Percentiles rank a stretch among this genome's conserved stretches.
Conservation (phyloP, 768 basidiomycete genomes). For the Cytidiella melzeri region DNA sequence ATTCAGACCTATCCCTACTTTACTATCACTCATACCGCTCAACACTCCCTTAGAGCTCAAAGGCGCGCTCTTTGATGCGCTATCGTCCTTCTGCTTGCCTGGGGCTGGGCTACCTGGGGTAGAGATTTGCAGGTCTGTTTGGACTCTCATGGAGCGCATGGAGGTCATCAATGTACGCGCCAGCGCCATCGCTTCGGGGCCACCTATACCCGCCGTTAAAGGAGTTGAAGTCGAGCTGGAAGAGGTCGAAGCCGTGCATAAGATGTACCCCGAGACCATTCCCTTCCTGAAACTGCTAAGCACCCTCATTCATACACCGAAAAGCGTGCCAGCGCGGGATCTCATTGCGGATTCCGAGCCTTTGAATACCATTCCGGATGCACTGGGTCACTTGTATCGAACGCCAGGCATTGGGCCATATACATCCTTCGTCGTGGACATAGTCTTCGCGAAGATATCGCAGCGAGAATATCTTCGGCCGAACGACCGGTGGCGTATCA, state of each 20-base stretch:
- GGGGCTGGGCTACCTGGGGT: conserved; percentile 68
- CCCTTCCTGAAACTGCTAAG: conserved; percentile 81
- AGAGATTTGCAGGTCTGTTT: conserved; percentile 77
- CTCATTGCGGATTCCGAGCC: conserved; percentile 53
- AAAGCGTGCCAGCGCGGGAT: conserved; percentile 57
- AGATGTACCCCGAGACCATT: conserved; percentile 82
- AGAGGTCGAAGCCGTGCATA: conserved; percentile 74
- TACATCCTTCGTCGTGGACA: conserved; percentile 82
- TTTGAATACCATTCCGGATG: conserved; percentile 72
- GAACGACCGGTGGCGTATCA: conserved; percentile 80
- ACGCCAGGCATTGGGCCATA: conserved; percentile 78
- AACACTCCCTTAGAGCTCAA: conserved; percentile 88
- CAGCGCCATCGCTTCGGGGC: conserved; percentile 31
- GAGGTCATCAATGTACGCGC: conserved; percentile 77
- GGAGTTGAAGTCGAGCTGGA: conserved; percentile 87
- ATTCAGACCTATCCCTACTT: conserved; percentile 75
- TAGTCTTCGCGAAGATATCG: conserved; percentile 75
- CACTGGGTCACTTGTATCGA: conserved; percentile 74
- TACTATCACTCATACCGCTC: conserved; percentile 72
- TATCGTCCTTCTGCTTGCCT: conserved; percentile 78
- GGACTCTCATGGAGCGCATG: conserved; percentile 77
- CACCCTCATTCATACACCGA: conserved; percentile 79
- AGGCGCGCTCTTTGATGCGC: conserved; percentile 73
- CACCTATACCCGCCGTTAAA: conserved; percentile 50
- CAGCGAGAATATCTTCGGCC: conserved; percentile 68